phyloP scores from a whole-genome alignment of 345 rosid species.

The Ricinus communis region DNA sequence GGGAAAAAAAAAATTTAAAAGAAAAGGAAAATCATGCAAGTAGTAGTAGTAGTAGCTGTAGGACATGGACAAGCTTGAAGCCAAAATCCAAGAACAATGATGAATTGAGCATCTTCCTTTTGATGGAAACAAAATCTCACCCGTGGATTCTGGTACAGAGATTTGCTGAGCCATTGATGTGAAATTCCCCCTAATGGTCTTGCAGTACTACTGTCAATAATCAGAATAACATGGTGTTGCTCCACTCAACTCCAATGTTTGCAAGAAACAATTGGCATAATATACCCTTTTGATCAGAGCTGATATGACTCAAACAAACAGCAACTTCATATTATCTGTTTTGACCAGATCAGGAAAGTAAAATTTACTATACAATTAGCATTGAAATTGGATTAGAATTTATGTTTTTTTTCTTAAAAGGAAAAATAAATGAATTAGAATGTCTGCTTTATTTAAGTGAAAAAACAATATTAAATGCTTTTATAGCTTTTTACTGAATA shows the following conservation, averaged over 20 bases:
- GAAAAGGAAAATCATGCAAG: not conserved
- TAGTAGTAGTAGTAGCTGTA: not conserved
- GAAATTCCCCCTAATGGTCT: conserved; percentile 13
- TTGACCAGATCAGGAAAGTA: not conserved
- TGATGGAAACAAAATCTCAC: conserved; percentile 32
- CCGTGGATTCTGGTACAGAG: conserved; percentile 31
- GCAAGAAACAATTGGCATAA: not conserved
- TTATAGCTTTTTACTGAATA: too few species aligned
- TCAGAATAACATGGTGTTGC: conserved; percentile 32
- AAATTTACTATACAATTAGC: too few species aligned
- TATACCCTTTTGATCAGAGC: not conserved
- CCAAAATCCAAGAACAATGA: conserved; percentile 6
- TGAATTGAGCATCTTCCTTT: conserved; percentile 28
- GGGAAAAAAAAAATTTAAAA: not conserved
- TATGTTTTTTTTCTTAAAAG: too few species aligned
- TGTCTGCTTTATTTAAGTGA: too few species aligned
- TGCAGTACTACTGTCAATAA: conserved; percentile 18
- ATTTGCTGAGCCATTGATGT: conserved; percentile 34
- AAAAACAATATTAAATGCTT: too few species aligned
- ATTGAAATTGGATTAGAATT: too few species aligned
- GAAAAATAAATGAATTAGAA: too few species aligned
- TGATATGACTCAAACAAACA: conserved; percentile 17
- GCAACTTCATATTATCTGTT: not conserved
- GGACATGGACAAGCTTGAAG: not conserved
- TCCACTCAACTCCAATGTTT: conserved; percentile 2